Evolutionary conservation across 805 yeast genomes (phyloP), one percentile per base, ranked within the genome.

Genomic region (Myxozyma nipponensis): DNA sequence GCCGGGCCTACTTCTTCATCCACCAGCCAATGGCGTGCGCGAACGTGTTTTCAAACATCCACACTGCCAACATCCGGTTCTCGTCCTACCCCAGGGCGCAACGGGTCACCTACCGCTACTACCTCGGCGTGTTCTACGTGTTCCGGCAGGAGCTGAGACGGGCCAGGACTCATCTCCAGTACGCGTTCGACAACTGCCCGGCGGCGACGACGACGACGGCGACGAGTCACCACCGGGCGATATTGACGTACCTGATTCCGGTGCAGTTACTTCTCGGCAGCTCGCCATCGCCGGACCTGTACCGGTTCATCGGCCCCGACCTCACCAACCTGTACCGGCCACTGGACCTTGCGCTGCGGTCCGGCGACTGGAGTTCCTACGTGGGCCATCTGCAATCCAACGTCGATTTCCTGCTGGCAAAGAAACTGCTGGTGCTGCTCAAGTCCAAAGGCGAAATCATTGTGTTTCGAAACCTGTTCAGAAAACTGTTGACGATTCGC

Each of bases 11-110:
- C 15, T 5, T 49, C 10, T 17, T 53, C 40, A 53, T 65, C 37
- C 55, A 56, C 32, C 64, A 62, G 35, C 68, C 68, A 15, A 39
- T 56, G 4, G 59, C 66, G 4, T 54, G 79, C 50, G 70, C 69
- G 19, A 69, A 77, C 52, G 77, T 78, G 42, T 77, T 78, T 53
- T 76, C 83, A 25, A 82, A 82, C 62, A 76, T 82, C 70, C 75
- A 73, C 56, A 72, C 77, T 19, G 75, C 81, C 17, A 67, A 70
- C 19, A 46, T 58, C 48, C 63, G 52, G 26, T 69, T 75, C 50
- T 52, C 66, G 3, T 59, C 66, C 2, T 82, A 72, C 54, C 70
- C 75, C 17, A 59, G 65, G 22, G 65, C 73, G 13, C 78, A 82
- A 60, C 77, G 74, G 49, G 71, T 82, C 5, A 79, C 76, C 53